Percentiles rank a stretch among this genome's conserved stretches.
phyloP scores from a whole-genome alignment of 768 basidiomycete species.

The Hygrophoropsis aurantiaca region DNA sequence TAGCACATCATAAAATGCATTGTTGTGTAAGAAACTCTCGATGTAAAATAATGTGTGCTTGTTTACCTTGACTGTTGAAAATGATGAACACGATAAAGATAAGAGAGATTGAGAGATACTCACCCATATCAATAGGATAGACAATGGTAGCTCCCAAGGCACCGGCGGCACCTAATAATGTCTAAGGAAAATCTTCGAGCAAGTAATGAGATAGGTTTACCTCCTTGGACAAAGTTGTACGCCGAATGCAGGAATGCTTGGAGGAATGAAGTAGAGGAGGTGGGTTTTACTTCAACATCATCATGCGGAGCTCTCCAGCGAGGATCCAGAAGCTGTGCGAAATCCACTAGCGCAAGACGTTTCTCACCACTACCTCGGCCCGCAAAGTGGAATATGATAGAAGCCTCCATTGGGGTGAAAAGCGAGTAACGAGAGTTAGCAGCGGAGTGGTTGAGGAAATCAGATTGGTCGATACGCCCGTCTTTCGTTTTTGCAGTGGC shows the following conservation, averaged over 20 bases:
- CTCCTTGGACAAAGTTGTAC: conserved; percentile 89
- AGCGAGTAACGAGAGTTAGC: conserved; percentile 88
- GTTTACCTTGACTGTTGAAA: conserved; percentile 67
- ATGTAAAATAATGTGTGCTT: background rate
- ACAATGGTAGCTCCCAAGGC: conserved; percentile 96
- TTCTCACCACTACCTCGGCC: conserved; percentile 70
- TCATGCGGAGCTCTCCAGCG: conserved; percentile 78
- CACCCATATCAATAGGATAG: conserved; percentile 93
- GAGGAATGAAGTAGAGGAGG: conserved; percentile 43
- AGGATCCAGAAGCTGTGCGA: conserved; percentile 90
- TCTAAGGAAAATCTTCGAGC: conserved; percentile 12
- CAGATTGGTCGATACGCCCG: conserved; percentile 92
- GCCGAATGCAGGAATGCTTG: conserved; percentile 62
- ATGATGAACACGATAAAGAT: conserved; percentile 9
- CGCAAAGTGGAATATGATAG: conserved; percentile 97
- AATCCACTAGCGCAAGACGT: conserved; percentile 84
- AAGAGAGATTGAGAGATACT: conserved; percentile 29
- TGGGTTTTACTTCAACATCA: conserved; percentile 36
- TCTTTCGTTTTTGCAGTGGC: conserved; percentile 90
- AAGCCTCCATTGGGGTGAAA: conserved; percentile 98
- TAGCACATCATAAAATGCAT: conserved; percentile 21
- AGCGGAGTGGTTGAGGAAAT: conserved; percentile 89
- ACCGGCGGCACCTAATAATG: conserved; percentile 75
- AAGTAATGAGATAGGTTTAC: conserved; percentile 34
- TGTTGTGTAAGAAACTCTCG: conserved; percentile 3